A percentile compares a stretch with the other conserved stretches of the same genome.
These are phyloP conservation scores for Aspergillus biplanus DNA, from an alignment of 495 filamentous ascomycete species.

Conservation along the genomic window DNA sequence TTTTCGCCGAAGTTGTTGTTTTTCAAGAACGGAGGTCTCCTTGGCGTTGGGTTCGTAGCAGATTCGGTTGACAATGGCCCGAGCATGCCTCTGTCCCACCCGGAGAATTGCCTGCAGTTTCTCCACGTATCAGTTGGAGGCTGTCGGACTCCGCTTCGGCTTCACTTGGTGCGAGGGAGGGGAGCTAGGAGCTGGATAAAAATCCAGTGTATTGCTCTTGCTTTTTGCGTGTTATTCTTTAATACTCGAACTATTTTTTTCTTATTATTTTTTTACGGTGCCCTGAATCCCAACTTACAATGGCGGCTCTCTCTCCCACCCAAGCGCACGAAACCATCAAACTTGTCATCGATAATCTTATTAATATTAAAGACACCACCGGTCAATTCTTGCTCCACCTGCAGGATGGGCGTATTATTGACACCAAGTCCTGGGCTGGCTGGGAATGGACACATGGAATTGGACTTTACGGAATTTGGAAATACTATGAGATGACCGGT, in stretches of 20 bases:
- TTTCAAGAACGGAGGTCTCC: not conserved
- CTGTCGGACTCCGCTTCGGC: not conserved
- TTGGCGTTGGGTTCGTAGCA: not conserved
- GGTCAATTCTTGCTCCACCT: slow-evolving; percentile 70
- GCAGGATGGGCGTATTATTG: slow-evolving; percentile 70
- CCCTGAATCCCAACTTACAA: not conserved
- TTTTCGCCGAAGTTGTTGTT: too few relatives aligned
- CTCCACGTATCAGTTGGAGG: slow-evolving; percentile 14
- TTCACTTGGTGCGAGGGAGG: not conserved
- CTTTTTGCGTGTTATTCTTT: not conserved
- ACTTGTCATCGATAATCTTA: slow-evolving; percentile 65
- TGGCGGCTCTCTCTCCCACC: slow-evolving; percentile 19
- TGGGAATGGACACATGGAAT: slow-evolving; percentile 87
- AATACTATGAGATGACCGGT: slow-evolving; percentile 70
- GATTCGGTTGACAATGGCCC: slow-evolving; percentile 6
- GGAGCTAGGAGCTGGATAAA: not conserved
- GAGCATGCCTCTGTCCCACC: not conserved
- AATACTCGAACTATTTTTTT: not conserved
- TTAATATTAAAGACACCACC: slow-evolving; percentile 71
- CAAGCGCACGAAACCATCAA: slow-evolving; percentile 60
- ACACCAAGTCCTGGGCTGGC: slow-evolving; percentile 76
- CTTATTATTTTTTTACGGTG: not conserved
- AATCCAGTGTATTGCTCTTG: too few relatives aligned
- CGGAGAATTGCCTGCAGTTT: slow-evolving; percentile 11
- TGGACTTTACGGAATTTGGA: slow-evolving; percentile 76